Evolutionary conservation across 768 basidiomycete species (phyloP).

Genomic region (Leccinum arenicola): DNA sequence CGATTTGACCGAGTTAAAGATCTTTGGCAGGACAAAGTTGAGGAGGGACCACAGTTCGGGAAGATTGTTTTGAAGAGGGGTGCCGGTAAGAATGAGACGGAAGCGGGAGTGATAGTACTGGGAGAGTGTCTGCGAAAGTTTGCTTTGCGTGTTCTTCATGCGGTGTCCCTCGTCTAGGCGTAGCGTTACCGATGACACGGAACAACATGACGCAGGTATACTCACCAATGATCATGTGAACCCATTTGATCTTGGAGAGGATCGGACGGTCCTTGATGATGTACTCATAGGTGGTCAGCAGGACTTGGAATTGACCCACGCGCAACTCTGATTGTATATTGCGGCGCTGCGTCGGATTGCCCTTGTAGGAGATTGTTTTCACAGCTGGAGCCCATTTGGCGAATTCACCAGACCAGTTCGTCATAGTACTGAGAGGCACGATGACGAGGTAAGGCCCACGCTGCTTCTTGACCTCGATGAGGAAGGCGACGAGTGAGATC

Average conservation of each 20-base stretch:
- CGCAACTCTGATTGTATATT: slow-evolving; percentile 76
- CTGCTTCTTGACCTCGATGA: slow-evolving; percentile 87
- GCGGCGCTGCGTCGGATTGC: slow-evolving; percentile 81
- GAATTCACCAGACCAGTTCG: slow-evolving; percentile 96
- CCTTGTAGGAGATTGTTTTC: slow-evolving; percentile 82
- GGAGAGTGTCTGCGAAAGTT: slow-evolving; percentile 85
- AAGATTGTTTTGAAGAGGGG: slow-evolving; percentile 95
- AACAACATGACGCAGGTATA: not conserved
- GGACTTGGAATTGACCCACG: slow-evolving; percentile 81
- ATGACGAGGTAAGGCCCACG: slow-evolving; percentile 95
- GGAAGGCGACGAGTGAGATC: slow-evolving; percentile 91
- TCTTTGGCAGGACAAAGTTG: slow-evolving; percentile 91
- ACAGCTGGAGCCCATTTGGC: slow-evolving; percentile 94
- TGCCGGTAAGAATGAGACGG: slow-evolving; percentile 93
- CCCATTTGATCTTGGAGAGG: slow-evolving; percentile 89
- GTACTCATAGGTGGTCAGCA: slow-evolving; percentile 95
- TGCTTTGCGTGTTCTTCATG: slow-evolving; percentile 95
- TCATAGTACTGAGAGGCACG: slow-evolving; percentile 94
- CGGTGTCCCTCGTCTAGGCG: slow-evolving; percentile 87
- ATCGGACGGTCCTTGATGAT: slow-evolving; percentile 96
- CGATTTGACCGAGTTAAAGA: slow-evolving; percentile 98
- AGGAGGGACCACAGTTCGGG: slow-evolving; percentile 94
- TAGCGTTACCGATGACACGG: slow-evolving; percentile 3
- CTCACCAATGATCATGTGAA: slow-evolving; percentile 95
- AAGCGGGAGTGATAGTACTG: slow-evolving; percentile 91